Evolutionary conservation across 2,329 filamentous ascomycete species (phyloP).

Genomic region (Macrophomina tecta): DNA sequence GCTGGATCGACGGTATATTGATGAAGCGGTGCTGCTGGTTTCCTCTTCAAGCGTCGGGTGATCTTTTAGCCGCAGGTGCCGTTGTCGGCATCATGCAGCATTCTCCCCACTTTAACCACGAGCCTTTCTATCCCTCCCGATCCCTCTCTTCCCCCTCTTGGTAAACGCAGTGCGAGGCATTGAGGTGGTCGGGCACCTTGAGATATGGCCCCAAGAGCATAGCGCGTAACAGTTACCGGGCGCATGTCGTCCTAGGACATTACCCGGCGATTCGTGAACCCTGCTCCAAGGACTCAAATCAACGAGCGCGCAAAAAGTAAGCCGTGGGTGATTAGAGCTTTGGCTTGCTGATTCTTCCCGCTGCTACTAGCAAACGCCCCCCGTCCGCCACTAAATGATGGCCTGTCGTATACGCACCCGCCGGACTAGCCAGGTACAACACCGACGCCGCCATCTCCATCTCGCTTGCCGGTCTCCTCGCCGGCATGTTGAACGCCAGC

Average conservation of each 20-base stretch:
- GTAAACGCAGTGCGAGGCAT: too few relatives aligned
- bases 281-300: too few relatives aligned
- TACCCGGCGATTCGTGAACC: too few relatives aligned
- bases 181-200: too few relatives aligned
- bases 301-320: too few relatives aligned
- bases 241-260: too few relatives aligned
- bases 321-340: not conserved
- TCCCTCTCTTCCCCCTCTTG: too few relatives aligned
- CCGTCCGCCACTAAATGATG: constrained; percentile 5
- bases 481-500: constrained; percentile 8
- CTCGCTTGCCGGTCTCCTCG: not conserved
- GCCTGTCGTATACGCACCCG: not conserved
- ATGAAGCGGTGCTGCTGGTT: constrained; percentile 5
- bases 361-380: not conserved
- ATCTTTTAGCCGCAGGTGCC: constrained; percentile 14
- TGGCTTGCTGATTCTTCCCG: constrained; percentile 6
- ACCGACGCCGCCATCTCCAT: constrained; percentile 8
- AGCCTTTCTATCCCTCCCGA: too few relatives aligned
- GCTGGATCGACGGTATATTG: constrained; percentile 7
- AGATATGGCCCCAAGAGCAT: too few relatives aligned
- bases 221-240: too few relatives aligned
- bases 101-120: not conserved
- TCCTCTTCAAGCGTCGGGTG: not conserved
- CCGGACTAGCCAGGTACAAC: not conserved
- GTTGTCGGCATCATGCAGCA: constrained; percentile 1